Percentiles rank a stretch among this genome's conserved stretches.
These are phyloP conservation scores for Plasmodium chabaudi DNA, from an alignment of 169 alveolate species.

Conservation along the genomic window DNA sequence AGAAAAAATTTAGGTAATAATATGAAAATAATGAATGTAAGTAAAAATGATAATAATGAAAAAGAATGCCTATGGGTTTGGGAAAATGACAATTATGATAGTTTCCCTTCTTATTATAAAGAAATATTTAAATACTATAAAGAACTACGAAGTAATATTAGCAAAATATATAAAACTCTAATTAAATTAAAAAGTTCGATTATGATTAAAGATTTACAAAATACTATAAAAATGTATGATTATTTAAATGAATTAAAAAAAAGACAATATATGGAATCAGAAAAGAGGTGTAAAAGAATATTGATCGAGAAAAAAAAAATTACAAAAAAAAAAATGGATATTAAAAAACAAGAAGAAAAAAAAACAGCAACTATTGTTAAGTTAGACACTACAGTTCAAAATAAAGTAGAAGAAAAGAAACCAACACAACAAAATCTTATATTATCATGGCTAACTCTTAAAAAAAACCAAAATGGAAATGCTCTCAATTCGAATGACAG, in stretches of 20 bases:
- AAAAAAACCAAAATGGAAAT: constrained; percentile 38
- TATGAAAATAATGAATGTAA: constrained; percentile 62
- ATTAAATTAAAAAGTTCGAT: constrained; percentile 58
- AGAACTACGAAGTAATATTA: constrained; percentile 50
- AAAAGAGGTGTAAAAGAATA: constrained; percentile 63
- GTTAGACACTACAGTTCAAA: constrained; percentile 38
- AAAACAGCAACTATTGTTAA: constrained; percentile 42
- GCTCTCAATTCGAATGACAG: constrained; percentile 14
- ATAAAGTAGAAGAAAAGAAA: constrained; percentile 54
- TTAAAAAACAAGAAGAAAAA: constrained; percentile 74
- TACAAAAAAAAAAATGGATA: constrained; percentile 65
- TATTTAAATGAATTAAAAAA: constrained; percentile 69
- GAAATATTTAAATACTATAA: constrained; percentile 65
- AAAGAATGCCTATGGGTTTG: constrained; percentile 75
- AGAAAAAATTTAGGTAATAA: constrained; percentile 73
- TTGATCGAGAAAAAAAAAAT: constrained; percentile 66
- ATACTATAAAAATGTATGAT: constrained; percentile 39
- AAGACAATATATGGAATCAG: constrained; percentile 66
- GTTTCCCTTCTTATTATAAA: constrained; percentile 61
- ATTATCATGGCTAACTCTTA: constrained; percentile 57
- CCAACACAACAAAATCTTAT: constrained; percentile 59
- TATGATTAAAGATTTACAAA: constrained; percentile 43
- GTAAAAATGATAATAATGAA: constrained; percentile 72
- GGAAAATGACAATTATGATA: constrained; percentile 75
- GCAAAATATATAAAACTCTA: constrained; percentile 72